Percentiles rank a stretch among this genome's conserved stretches.
These are phyloP conservation scores for Cucurbita pepo DNA, from an alignment of 306 rosid species.

Conservation along the genomic window DNA sequence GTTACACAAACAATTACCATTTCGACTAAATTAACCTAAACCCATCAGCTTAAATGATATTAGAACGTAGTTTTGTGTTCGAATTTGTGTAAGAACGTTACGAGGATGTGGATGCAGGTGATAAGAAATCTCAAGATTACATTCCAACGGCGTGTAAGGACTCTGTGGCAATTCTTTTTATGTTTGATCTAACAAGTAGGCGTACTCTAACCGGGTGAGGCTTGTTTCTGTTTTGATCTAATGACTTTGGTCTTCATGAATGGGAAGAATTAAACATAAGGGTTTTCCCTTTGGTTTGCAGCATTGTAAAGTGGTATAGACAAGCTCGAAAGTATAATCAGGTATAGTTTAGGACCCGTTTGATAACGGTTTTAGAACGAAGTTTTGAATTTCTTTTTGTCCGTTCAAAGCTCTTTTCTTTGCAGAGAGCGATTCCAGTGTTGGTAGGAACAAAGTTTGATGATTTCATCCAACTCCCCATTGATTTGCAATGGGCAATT, in stretches of 20 bases:
- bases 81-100: background rate
- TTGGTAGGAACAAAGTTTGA: conserved; percentile 89
- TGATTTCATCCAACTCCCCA: conserved; percentile 91
- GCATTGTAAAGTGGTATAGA: conserved; percentile 58
- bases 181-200: conserved; percentile 97
- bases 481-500: conserved; percentile 92
- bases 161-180: conserved; percentile 74
- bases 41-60: too few species aligned
- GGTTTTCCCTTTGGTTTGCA: conserved; percentile 17
- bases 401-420: background rate
- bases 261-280: background rate
- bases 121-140: conserved; percentile 35
- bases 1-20: too few species aligned
- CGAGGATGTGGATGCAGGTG: conserved; percentile 26
- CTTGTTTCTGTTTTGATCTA: background rate
- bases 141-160: conserved; percentile 67
- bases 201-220: conserved; percentile 64
- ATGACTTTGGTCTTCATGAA: background rate
- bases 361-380: background rate
- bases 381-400: background rate
- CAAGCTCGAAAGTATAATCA: conserved; percentile 81
- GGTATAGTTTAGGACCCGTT: conserved; percentile 26
- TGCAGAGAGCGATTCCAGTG: conserved; percentile 79
- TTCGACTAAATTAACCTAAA: too few species aligned
- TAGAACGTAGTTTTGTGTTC: background rate